A percentile compares a stretch with the other conserved stretches of the same genome.
Conservation (phyloP, 257 asterid genomes). For the Lithospermum erythrorhizon region DNA sequence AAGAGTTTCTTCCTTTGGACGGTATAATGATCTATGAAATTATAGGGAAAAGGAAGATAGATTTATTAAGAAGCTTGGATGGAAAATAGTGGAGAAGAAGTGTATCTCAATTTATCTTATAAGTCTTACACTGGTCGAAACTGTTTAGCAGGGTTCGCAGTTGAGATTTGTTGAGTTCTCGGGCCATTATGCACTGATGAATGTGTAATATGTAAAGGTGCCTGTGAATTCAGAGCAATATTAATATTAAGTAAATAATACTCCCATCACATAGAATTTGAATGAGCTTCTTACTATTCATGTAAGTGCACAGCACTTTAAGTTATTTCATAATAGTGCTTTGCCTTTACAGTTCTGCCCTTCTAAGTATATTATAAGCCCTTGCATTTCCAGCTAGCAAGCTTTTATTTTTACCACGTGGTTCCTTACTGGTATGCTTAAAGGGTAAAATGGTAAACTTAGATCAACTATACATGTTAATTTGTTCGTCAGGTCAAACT, state of each 20-base stretch:
- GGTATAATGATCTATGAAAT: constrained; percentile 42
- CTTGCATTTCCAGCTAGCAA: not conserved
- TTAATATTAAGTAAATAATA: not conserved
- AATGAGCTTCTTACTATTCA: not conserved
- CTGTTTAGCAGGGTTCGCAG: constrained; percentile 39
- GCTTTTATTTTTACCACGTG: not conserved
- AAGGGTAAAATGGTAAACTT: not conserved
- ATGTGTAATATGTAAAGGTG: constrained; percentile 29
- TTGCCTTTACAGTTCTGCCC: too few species aligned
- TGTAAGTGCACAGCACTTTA: not conserved
- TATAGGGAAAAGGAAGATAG: not conserved
- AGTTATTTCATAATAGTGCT: not conserved
- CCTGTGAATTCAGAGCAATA: constrained; percentile 28
- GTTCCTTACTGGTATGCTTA: not conserved
- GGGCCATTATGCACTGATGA: constrained; percentile 32
- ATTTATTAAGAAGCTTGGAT: not conserved
- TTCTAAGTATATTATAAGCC: not conserved
- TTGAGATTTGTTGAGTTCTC: constrained; percentile 22
- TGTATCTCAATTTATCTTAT: constrained; percentile 4
- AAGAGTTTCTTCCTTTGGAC: constrained; percentile 82
- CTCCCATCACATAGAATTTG: not conserved
- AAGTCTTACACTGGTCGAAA: constrained; percentile 52
- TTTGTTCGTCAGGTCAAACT: too few species aligned
- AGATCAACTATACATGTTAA: not conserved
- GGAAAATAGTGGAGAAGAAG: not conserved